Base-by-base conservation (phyloP, 2,329 filamentous ascomycete species). In the Talaromyces islandicus region DNA sequence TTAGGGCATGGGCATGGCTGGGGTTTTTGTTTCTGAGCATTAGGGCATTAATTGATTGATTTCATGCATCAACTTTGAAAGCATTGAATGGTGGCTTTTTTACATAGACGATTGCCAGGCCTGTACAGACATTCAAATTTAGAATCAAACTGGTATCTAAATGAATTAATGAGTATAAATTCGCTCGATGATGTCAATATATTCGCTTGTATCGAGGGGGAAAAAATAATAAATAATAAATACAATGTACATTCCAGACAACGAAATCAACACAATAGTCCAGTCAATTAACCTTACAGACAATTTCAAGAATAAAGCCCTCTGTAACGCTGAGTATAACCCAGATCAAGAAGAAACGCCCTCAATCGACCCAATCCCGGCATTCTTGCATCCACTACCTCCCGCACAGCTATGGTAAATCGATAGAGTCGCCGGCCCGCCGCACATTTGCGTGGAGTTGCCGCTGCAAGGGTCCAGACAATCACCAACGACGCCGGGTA, bases 1-100 rank as follows among this genome's bases (percentile, higher is more conserved):
- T 63, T 24, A 76, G 70, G 75, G 75, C 29, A 77, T 77, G 75
- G 92, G 92, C 51, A 95, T 96, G 91, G 92, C 91, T 57, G 91
- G 91, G 64, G 87, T 96, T 57, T 96, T 92, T 87, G 92, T 96
- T 61, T 91, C 91, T 2, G 91, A 96, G 81, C 93, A 90, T 64
- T 76, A 35, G 43, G 32, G 19, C 19, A 46, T 24, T 46, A 4
- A 19, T 48, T 50, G 9, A 46, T 24, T 46, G 11, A 19, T 48
- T 50, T 11, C 46, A 25, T 53, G 6, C 14, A 35, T 35, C 32
- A 46, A 24, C 43, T 21, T 46, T 46, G 14, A 17, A 27, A 27
- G 25, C 25, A 6, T 27, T 12, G 11, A 21, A 50, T 50, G 46
- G 3, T 50, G 46, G 19, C n/a, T n/a, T n/a, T n/a, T n/a, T n/a